These are phyloP conservation scores for Hanseniaspora lachancei DNA, from an alignment of 805 yeast species.

Conservation along the genomic window DNA sequence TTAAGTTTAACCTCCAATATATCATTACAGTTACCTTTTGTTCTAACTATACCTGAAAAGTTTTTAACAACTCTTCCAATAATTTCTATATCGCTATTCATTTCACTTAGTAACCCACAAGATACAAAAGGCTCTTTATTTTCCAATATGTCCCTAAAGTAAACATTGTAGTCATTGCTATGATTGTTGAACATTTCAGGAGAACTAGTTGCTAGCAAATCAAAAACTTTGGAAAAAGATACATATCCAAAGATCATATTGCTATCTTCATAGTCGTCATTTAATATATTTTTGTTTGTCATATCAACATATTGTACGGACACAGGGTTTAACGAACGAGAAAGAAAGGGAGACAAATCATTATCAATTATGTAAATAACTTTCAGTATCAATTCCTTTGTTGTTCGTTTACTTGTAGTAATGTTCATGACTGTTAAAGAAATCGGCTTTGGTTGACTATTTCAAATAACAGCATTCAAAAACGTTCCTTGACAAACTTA, in stretches of 20 bases:
- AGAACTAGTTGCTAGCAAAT: slow-evolving; percentile 24
- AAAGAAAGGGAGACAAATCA: slow-evolving; percentile 22
- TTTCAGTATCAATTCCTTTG: slow-evolving; percentile 23
- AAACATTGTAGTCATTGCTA: slow-evolving; percentile 24
- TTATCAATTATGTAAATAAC: slow-evolving; percentile 26
- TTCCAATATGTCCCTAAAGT: slow-evolving; percentile 26
- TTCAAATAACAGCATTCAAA: no score
- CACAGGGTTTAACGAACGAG: slow-evolving; percentile 23
- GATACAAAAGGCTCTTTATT: slow-evolving; percentile 28
- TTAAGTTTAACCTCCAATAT: slow-evolving; percentile 26
- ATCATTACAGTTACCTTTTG: slow-evolving; percentile 16
- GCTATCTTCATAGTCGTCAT: background rate
- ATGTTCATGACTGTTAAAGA: background rate
- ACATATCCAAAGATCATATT: slow-evolving; percentile 24
- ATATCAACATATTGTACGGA: slow-evolving; percentile 20
- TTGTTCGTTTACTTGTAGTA: background rate
- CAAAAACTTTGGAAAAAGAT: slow-evolving; percentile 19
- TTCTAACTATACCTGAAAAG: slow-evolving; percentile 24
- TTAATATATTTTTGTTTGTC: background rate
- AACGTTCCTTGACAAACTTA: no score
- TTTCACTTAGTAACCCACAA: slow-evolving; percentile 25
- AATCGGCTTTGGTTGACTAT: no score
- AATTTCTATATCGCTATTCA: slow-evolving; percentile 21
- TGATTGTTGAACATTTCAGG: slow-evolving; percentile 22
- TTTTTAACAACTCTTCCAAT: slow-evolving; percentile 29